phyloP scores from a whole-genome alignment of 192 early-diverging fungal species.

The Linnemannia zychae region DNA sequence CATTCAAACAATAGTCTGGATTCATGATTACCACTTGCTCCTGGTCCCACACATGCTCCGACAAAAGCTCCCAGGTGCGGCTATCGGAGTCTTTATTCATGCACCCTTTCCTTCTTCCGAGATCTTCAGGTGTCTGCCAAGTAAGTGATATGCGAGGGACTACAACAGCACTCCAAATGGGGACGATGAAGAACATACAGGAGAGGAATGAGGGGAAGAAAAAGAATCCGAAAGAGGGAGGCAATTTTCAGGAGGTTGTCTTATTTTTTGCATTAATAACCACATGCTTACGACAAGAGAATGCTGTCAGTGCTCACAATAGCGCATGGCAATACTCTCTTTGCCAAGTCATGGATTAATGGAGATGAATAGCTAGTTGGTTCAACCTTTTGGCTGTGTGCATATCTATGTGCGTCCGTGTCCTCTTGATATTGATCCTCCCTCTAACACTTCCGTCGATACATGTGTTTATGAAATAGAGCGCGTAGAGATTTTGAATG shows the following conservation, averaged over 20 bases:
- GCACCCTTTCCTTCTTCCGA: conserved; percentile 97
- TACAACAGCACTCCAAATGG: not conserved
- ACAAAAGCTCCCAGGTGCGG: conserved; percentile 80
- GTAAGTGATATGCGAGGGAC: conserved; percentile 51
- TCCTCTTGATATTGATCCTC: too few relatives aligned
- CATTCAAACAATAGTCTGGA: conserved; percentile 87
- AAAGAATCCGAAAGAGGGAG: not conserved
- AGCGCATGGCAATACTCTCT: too few relatives aligned
- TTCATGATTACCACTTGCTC: conserved; percentile 98
- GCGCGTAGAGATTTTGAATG: conserved; percentile 86
- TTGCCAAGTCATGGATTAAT: too few relatives aligned
- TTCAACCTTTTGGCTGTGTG: too few relatives aligned
- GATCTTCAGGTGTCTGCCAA: conserved; percentile 93
- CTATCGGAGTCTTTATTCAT: conserved; percentile 95
- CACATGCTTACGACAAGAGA: not conserved
- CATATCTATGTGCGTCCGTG: too few relatives aligned
- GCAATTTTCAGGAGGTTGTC: not conserved
- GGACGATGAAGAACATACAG: not conserved
- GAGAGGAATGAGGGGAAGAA: not conserved
- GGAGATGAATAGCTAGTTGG: too few relatives aligned
- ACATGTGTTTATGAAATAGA: conserved; percentile 49
- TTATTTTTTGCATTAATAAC: too few relatives aligned
- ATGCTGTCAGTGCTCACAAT: not conserved
- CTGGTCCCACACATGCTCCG: conserved; percentile 92
- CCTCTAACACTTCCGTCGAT: not conserved